Evolutionary conservation across 441 rosid genomes (phyloP), one percentile per base, ranked within the genome.

Genomic region (Populus hybrid): DNA sequence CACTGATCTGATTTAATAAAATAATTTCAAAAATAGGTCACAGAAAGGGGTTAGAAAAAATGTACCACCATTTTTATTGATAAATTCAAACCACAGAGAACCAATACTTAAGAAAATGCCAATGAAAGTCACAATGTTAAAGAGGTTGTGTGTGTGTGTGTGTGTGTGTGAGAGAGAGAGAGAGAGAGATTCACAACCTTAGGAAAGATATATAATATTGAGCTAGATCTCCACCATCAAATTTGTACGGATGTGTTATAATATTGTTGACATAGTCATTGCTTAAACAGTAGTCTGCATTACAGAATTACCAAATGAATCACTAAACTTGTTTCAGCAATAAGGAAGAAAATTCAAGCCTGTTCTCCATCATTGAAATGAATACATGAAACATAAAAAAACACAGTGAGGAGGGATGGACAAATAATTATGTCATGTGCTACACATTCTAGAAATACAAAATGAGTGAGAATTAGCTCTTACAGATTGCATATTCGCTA

Each of bases 281-380:
- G 89, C 94, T 92, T 57, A 90, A 86, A 85, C 93, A 90, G 68
- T 92, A 92, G 76, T 90, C 91, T 90, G 92, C 84, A 83, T 28
- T 64, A 79, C 16, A 80, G 18, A 79, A 75, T 70, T 30, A 70
- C 26, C 38, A 73, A 57, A 81, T 23, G 12, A 63, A 42, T 81
- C 81, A 75, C 50, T 69, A 73, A 73, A 73, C 36, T 69, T 71
- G 67, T 59, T 78, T 12, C 6, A 46, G 70, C 16, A 71, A 72
- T 46, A 32, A 59, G n/a, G 3, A 67, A 12, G 59, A 66, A 21
- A 24, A 50, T 66, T 14, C 12, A 46, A 46, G 57, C 18, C 7
- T 14, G 18, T 46, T 46, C 57, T 46, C 57, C 20, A 5, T 46
- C 12, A 46, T 14, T 46, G 57, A 46, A 46, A 46, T 46, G 18